Conservation (phyloP, 2,329 filamentous ascomycete genomes). For the Penicillium glabrum region DNA sequence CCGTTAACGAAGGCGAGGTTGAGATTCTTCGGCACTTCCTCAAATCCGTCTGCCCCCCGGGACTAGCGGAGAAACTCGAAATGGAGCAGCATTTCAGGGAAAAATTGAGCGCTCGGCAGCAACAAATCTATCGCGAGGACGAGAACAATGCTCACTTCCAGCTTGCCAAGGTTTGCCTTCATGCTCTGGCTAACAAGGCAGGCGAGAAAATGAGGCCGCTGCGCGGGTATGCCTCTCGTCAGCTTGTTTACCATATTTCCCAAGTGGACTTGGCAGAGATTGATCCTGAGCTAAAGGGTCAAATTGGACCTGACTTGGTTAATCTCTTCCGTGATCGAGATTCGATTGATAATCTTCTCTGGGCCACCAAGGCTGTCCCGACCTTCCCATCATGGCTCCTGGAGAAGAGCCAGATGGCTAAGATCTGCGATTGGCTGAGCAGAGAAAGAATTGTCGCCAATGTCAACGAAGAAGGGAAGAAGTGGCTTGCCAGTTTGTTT, state of each 20-base stretch:
- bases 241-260: background rate
- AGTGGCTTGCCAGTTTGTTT: background rate
- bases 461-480: background rate
- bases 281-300: background rate
- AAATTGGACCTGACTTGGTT: background rate
- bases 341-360: slow-evolving; percentile 1
- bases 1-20: slow-evolving; percentile 16
- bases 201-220: background rate
- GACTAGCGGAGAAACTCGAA: slow-evolving; percentile 24
- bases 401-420: background rate
- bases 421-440: slow-evolving; percentile 14
- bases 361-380: background rate
- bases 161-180: slow-evolving; percentile 17
- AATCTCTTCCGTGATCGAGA: background rate
- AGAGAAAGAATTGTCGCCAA: background rate
- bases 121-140: slow-evolving; percentile 22
- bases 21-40: slow-evolving; percentile 27
- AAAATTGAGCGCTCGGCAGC: slow-evolving; percentile 6
- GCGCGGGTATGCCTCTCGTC: background rate
- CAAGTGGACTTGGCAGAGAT: slow-evolving; percentile 5
- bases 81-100: slow-evolving; percentile 26
- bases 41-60: slow-evolving; percentile 24
- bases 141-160: slow-evolving; percentile 19
- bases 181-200: slow-evolving; percentile 12
- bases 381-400: background rate